Conservation (phyloP, 1,284 basidiomycete genomes). For the Boletus semigastroideus region DNA sequence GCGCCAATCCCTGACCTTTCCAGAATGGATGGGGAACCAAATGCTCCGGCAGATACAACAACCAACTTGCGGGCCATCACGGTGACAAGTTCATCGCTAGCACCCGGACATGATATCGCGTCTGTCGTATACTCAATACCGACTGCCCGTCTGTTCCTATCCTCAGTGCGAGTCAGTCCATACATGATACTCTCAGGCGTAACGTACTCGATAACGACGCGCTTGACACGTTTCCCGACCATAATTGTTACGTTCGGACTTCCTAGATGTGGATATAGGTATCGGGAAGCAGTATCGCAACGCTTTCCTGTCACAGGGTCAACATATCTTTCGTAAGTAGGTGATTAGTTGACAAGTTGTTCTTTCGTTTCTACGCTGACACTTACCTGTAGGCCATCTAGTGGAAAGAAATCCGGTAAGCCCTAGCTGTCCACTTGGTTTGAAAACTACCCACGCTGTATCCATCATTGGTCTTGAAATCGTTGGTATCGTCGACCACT, state of each 20-base stretch:
- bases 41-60: slow-evolving; percentile 50
- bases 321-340: slow-evolving; percentile 42
- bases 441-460: slow-evolving; percentile 43
- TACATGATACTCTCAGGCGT: not conserved
- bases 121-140: slow-evolving; percentile 57
- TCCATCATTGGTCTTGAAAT: slow-evolving; percentile 39
- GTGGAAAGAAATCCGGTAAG: not conserved
- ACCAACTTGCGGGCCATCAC: slow-evolving; percentile 45
- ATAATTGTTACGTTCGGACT: slow-evolving; percentile 45
- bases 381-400: slow-evolving; percentile 14
- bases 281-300: slow-evolving; percentile 57
- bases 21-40: slow-evolving; percentile 55
- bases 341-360: not conserved
- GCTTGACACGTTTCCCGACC: slow-evolving; percentile 41
- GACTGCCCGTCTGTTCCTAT: slow-evolving; percentile 49
- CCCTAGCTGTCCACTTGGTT: not conserved
- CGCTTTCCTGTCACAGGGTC: slow-evolving; percentile 51
- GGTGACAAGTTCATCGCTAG: slow-evolving; percentile 3
- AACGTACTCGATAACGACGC: slow-evolving; percentile 49
- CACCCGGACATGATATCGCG: not conserved
- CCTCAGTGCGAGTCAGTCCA: not conserved
- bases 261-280: slow-evolving; percentile 50
- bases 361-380: not conserved
- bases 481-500: slow-evolving; percentile 43
- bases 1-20: slow-evolving; percentile 55